A percentile compares a stretch with the other conserved stretches of the same genome.
phyloP scores from a whole-genome alignment of 2,329 filamentous ascomycete genomes.

The Zymoseptoria crescenta region DNA sequence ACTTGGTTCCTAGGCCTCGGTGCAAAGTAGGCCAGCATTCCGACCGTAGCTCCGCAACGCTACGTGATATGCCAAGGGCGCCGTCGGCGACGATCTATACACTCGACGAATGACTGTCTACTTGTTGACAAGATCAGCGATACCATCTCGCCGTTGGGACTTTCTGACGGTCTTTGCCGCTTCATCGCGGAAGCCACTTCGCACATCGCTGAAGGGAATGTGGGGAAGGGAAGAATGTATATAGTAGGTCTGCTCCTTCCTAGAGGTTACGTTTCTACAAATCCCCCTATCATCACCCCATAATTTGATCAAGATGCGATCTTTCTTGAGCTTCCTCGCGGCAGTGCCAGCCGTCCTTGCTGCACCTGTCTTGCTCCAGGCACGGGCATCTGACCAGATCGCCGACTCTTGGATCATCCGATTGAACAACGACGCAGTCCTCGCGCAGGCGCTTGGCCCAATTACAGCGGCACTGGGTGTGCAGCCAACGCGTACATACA shows the following conservation, averaged over 20 bases:
- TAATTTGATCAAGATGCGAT: constrained; percentile 11
- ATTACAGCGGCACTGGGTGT: constrained; percentile 11
- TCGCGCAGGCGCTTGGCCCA: constrained; percentile 12
- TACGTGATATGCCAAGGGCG: not conserved
- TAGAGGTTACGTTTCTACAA: too few relatives aligned
- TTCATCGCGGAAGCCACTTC: not conserved
- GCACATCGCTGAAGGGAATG: not conserved
- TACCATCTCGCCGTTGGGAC: not conserved
- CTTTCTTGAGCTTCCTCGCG: constrained; percentile 15
- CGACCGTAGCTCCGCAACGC: not conserved
- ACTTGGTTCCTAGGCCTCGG: not conserved
- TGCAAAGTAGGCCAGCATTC: not conserved
- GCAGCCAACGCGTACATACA: constrained; percentile 28
- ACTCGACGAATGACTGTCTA: not conserved
- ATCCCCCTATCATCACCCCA: not conserved
- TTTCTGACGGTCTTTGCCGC: not conserved
- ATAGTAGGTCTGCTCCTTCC: constrained; percentile 18
- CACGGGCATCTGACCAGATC: constrained; percentile 13
- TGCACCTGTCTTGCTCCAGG: constrained; percentile 15
- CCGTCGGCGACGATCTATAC: not conserved
- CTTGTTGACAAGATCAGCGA: not conserved
- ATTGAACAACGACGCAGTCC: constrained; percentile 12
- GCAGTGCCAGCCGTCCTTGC: constrained; percentile 17
- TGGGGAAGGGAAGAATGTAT: constrained; percentile 4
- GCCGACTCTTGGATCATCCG: constrained; percentile 18